A percentile compares a stretch with the other conserved stretches of the same genome.
Conservation (phyloP, 352 stramenopile species). For the Phytophthora meadii region DNA sequence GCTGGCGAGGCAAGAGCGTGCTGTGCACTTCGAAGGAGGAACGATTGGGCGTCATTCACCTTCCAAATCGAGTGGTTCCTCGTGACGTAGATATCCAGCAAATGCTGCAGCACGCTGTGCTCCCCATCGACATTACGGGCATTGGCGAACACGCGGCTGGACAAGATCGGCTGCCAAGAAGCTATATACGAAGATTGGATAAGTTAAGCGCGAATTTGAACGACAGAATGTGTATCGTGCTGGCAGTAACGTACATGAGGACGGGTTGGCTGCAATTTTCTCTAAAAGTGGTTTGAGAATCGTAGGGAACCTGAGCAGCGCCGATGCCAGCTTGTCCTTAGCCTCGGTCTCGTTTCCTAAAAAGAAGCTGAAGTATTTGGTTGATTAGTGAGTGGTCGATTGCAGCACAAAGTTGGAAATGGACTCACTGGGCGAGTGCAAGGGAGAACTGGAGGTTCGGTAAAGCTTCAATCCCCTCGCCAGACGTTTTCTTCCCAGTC, state of each 20-base stretch:
- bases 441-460: constrained; percentile 83
- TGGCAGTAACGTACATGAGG: constrained; percentile 51
- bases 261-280: constrained; percentile 75
- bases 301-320: constrained; percentile 72
- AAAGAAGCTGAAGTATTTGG: constrained; percentile 59
- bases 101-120: constrained; percentile 62
- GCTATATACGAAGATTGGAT: constrained; percentile 29
- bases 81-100: constrained; percentile 85
- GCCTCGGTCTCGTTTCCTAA: constrained; percentile 64
- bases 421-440: constrained; percentile 70
- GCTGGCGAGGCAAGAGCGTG: constrained; percentile 64
- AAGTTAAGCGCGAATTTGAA: neutral
- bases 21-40: constrained; percentile 71
- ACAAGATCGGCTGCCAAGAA: constrained; percentile 76
- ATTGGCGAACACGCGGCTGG: constrained; percentile 83
- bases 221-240: neutral
- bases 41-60: constrained; percentile 77
- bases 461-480: constrained; percentile 36
- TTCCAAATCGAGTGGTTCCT: constrained; percentile 86
- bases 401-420: neutral
- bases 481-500: constrained; percentile 22
- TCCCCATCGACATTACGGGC: constrained; percentile 65
- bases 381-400: constrained; percentile 9
- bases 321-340: constrained; percentile 64
- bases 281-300: constrained; percentile 78